A percentile compares a stretch with the other conserved stretches of the same genome.
Conservation (phyloP, 139 green algal species). For the Chlamydomonas sp. region DNA sequence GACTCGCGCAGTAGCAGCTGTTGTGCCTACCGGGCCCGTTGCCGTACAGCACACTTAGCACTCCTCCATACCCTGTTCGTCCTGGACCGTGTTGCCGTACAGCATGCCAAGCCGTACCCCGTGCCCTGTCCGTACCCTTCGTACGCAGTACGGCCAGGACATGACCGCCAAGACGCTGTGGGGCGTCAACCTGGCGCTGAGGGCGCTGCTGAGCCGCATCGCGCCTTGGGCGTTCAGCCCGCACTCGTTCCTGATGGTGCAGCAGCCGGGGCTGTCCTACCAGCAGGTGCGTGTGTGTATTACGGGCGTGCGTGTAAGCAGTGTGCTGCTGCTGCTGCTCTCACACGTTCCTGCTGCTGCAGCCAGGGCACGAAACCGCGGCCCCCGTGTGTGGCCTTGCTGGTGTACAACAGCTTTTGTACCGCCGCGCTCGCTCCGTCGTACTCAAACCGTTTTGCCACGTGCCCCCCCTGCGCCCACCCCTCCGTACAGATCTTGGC, state of each 20-base stretch:
- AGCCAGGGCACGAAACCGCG: too few relatives aligned
- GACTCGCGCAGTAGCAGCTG: too few relatives aligned
- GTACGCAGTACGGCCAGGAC: slow-evolving; percentile 46
- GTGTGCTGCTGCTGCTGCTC: too few relatives aligned
- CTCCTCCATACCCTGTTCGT: too few relatives aligned
- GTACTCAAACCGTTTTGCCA: not conserved
- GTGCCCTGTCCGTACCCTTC: not conserved
- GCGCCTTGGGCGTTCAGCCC: slow-evolving; percentile 22
- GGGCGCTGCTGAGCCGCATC: slow-evolving; percentile 9
- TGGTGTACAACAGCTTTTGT: not conserved
- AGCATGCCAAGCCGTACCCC: not conserved
- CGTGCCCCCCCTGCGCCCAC: not conserved
- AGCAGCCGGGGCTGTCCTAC: slow-evolving; percentile 29
- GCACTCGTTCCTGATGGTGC: slow-evolving; percentile 37
- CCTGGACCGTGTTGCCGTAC: too few relatives aligned
- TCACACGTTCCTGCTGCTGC: not conserved
- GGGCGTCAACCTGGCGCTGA: slow-evolving; percentile 15
- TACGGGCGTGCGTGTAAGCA: not conserved
- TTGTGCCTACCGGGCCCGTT: too few relatives aligned
- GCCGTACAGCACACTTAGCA: too few relatives aligned
- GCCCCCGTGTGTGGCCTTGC: not conserved
- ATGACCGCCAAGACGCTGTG: slow-evolving; percentile 5
- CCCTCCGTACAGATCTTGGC: not conserved
- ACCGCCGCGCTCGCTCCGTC: too few relatives aligned
- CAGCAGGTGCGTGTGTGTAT: not conserved